Percentiles rank a stretch among this genome's conserved stretches.
phyloP scores from a whole-genome alignment of 1,284 basidiomycete genomes.

The Marasmius oreades region DNA sequence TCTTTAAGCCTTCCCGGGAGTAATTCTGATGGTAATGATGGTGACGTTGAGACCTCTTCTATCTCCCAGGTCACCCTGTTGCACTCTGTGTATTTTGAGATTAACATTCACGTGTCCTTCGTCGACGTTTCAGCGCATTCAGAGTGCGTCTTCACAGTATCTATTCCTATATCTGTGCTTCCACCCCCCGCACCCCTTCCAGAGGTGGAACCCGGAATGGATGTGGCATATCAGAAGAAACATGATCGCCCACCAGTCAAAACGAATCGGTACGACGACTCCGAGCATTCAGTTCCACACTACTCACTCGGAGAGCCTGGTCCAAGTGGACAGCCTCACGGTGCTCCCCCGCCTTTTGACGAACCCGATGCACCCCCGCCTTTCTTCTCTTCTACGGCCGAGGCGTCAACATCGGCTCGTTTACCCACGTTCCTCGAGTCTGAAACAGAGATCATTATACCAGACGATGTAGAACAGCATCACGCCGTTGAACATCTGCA shows the following conservation, averaged over 20 bases:
- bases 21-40: slow-evolving; percentile 45
- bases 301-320: slow-evolving; percentile 69
- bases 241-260: slow-evolving; percentile 72
- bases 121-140: slow-evolving; percentile 63
- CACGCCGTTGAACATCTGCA: slow-evolving; percentile 30
- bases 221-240: slow-evolving; percentile 77
- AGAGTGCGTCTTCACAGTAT: slow-evolving; percentile 56
- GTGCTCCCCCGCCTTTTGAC: slow-evolving; percentile 78
- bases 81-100: slow-evolving; percentile 64
- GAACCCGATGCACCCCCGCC: slow-evolving; percentile 78
- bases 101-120: slow-evolving; percentile 67
- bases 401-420: slow-evolving; percentile 55
- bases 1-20: slow-evolving; percentile 35
- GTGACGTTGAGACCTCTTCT: slow-evolving; percentile 61
- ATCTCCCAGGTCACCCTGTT: slow-evolving; percentile 74
- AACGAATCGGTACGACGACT: slow-evolving; percentile 66
- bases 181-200: slow-evolving; percentile 72
- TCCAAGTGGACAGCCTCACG: slow-evolving; percentile 57
- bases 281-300: slow-evolving; percentile 53
- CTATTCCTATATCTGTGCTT: slow-evolving; percentile 65
- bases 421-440: slow-evolving; percentile 78
- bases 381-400: slow-evolving; percentile 54
- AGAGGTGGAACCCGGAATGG: slow-evolving; percentile 64
- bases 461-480: slow-evolving; percentile 37
- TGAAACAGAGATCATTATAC: slow-evolving; percentile 64